phyloP scores from a whole-genome alignment of 306 rosid species.

The Malus sieversii region DNA sequence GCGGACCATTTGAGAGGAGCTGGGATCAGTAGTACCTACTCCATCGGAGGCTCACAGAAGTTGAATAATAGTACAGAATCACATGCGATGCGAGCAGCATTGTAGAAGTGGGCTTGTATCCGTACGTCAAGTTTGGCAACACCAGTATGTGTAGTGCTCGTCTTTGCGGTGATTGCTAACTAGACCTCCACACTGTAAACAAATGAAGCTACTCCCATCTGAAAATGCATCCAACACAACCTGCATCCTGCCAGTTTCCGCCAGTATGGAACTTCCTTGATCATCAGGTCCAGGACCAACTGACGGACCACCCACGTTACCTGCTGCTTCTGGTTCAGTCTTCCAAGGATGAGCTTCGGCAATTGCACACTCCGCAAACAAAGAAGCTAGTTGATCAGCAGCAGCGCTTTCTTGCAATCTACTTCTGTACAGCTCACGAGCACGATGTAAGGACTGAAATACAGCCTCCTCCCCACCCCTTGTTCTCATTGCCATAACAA shows the following conservation, averaged over 20 bases:
- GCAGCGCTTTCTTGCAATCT: conserved; percentile 62
- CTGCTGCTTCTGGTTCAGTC: conserved; percentile 26
- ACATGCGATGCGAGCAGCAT: background rate
- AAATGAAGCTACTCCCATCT: conserved; percentile 93
- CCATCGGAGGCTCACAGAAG: too few species aligned
- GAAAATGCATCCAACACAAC: conserved; percentile 85
- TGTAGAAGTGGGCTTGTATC: conserved; percentile 8
- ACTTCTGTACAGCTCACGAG: conserved; percentile 66
- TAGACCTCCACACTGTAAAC: conserved; percentile 94
- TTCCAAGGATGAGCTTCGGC: conserved; percentile 69
- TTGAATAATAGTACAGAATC: too few species aligned
- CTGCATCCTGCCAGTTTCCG: conserved; percentile 84
- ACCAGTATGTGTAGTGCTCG: conserved; percentile 85
- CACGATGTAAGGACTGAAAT: conserved; percentile 65
- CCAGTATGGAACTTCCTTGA: conserved; percentile 63
- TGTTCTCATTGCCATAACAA: conserved; percentile 60
- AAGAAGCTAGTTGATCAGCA: conserved; percentile 76
- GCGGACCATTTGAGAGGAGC: background rate
- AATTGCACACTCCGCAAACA: conserved; percentile 96
- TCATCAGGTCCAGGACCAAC: conserved; percentile 25
- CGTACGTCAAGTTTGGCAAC: conserved; percentile 41
- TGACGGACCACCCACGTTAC: conserved; percentile 12
- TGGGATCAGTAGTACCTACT: background rate
- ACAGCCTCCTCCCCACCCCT: conserved; percentile 92
- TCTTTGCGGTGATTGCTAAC: conserved; percentile 85